A percentile compares a stretch with the other conserved stretches of the same genome.
These are phyloP conservation scores for Phytophthora pini DNA, from an alignment of 352 stramenopile species.

Conservation along the genomic window DNA sequence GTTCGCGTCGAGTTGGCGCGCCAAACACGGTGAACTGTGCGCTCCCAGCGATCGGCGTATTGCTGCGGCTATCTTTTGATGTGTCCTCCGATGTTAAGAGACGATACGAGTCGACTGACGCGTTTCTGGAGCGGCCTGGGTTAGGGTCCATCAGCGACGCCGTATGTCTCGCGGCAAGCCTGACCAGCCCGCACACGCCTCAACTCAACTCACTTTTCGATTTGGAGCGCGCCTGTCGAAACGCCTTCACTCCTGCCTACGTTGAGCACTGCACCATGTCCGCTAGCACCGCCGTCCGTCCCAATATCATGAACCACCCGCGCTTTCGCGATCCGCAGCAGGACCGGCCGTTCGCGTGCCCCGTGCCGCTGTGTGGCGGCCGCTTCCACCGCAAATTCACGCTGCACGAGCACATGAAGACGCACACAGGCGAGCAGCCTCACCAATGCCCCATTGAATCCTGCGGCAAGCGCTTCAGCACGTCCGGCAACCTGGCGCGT, in stretches of 20 bases:
- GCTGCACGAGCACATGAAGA: conserved; percentile 79
- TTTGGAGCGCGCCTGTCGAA: conserved; percentile 39
- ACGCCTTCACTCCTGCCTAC: conserved; percentile 1
- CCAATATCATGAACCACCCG: conserved; percentile 16
- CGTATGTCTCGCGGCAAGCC: conserved; percentile 10
- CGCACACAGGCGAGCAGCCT: conserved; percentile 77
- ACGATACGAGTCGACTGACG: conserved; percentile 7
- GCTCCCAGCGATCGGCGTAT: conserved; percentile 19
- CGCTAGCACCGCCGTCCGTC: conserved; percentile 16
- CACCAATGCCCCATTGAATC: conserved; percentile 58
- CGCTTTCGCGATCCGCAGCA: conserved; percentile 35
- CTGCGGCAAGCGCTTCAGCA: conserved; percentile 65
- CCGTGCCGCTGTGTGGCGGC: conserved; percentile 40
- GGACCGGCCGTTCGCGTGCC: conserved; percentile 41
- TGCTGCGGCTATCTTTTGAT: conserved; percentile 32
- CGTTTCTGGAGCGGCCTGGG: neutral
- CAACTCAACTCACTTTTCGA: conserved; percentile 46
- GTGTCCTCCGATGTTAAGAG: conserved; percentile 28
- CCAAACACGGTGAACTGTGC: conserved; percentile 1
- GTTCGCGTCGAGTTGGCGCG: conserved; percentile 5
- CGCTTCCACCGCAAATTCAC: conserved; percentile 77
- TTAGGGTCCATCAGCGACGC: conserved; percentile 4
- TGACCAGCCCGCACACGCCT: conserved; percentile 5
- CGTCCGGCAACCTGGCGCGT: conserved; percentile 62
- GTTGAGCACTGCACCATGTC: conserved; percentile 17